phyloP scores from a whole-genome alignment of 805 yeast species.

The Jamesozyma piceae region DNA sequence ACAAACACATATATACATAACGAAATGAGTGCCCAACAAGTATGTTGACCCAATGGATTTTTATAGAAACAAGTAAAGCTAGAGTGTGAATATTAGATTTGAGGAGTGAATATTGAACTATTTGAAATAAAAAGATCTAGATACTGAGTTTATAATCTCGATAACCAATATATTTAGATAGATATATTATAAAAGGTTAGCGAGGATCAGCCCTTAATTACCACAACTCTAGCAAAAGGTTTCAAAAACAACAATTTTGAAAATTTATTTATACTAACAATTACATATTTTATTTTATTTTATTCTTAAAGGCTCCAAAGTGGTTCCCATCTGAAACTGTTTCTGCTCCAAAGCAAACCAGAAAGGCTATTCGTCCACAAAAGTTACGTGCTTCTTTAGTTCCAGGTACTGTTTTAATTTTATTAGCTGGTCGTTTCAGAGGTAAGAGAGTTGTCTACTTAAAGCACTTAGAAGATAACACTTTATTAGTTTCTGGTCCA shows the following conservation, averaged over 20 bases:
- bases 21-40: conserved; percentile 32
- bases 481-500: conserved; percentile 93
- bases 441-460: conserved; percentile 98
- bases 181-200: too few species aligned
- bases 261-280: conserved; percentile 22
- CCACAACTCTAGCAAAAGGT: too few species aligned
- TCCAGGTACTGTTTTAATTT: conserved; percentile 94
- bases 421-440: conserved; percentile 98
- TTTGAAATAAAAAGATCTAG: too few species aligned
- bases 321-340: conserved; percentile 90
- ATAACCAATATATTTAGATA: too few species aligned
- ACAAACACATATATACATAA: conserved; percentile 32
- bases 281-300: conserved; percentile 1
- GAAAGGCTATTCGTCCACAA: conserved; percentile 87
- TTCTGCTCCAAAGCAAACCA: conserved; percentile 74
- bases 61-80: too few species aligned
- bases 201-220: too few species aligned
- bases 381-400: conserved; percentile 88
- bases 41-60: too few species aligned
- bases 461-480: conserved; percentile 94
- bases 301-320: conserved; percentile 53
- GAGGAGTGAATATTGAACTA: too few species aligned
- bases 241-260: too few species aligned
- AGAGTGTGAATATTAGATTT: too few species aligned
- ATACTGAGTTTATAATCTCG: too few species aligned